Evolutionary conservation across 768 basidiomycete genomes (phyloP), one percentile per base, ranked within the genome.

Genomic region (Suillus cothurnatus): DNA sequence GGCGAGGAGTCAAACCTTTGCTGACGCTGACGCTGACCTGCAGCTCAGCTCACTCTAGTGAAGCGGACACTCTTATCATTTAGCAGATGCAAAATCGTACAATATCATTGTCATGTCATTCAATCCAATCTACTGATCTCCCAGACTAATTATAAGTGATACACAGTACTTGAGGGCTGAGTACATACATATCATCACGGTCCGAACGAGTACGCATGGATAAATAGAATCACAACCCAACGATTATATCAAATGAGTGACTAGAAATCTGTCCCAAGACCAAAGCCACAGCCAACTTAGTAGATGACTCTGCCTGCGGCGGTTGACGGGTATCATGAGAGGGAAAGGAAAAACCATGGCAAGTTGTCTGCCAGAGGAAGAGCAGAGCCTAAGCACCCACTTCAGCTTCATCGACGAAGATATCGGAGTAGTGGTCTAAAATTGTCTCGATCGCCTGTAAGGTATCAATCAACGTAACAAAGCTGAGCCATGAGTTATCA

Each of bases 381-480:
- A 6, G 12, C 11, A 59, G 58, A 39, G 38, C 39, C 63, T 75
- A 77, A 61, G 71, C 31, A 50, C 61, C 74, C 71, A 69, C 81
- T 60, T 91, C 91, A 68, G 82, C 78, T 75, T 95, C 96, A 70
- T 97, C 96, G 68, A 98, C 91, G 78, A 99, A 99, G 72, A 99
- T 99, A 81, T 97, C 96, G 64, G 86, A 88, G 78, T 95, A 99
- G 74, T 96, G 95, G 71, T 90, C 88, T 69, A 99, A 81, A 72
- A 99, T 97, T 6, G 95, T 98, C 78, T 98, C 96, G 69, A 99
- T 88, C 36, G 95, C 95, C 94, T 97, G 71, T 61, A 41, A 28
- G 28, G 19, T 43, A 41, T 56, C 50, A 49, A 47, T 71, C 41
- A 78, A 34, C 23, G 12, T 5, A 6, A 8, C 28, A 21, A 26